Evolutionary conservation across 768 basidiomycete genomes (phyloP).

Genomic region (Auricularia heimuer): DNA sequence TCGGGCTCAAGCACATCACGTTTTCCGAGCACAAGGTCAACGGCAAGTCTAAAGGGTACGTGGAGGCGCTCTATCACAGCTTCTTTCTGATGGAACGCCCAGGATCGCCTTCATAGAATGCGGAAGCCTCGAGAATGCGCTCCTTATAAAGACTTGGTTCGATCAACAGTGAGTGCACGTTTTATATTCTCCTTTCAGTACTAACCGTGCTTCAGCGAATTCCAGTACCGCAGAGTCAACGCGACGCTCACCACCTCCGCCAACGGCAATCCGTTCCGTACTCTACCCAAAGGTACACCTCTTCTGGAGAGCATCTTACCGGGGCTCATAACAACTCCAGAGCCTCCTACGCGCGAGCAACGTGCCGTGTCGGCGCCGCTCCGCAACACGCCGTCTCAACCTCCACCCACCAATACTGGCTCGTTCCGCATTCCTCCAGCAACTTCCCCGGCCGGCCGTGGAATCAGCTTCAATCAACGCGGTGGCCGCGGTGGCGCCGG

Average conservation of each 20-base stretch:
- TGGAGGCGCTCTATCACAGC: not conserved
- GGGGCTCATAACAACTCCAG: too few species aligned
- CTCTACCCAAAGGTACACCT: constrained; percentile 25
- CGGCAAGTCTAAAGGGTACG: constrained; percentile 36
- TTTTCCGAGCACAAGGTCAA: constrained; percentile 41
- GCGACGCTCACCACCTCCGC: constrained; percentile 22
- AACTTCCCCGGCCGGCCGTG: not conserved
- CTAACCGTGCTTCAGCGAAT: constrained; percentile 19
- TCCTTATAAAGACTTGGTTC: constrained; percentile 22
- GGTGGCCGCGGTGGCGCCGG: too few species aligned
- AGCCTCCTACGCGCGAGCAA: too few species aligned
- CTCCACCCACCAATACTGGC: too few species aligned
- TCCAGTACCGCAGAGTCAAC: constrained; percentile 27
- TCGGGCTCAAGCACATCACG: constrained; percentile 25
- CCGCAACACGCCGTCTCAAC: too few species aligned
- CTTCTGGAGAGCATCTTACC: not conserved
- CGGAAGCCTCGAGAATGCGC: constrained; percentile 19
- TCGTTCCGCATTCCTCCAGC: not conserved
- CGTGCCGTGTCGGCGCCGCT: too few species aligned
- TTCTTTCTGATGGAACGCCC: not conserved
- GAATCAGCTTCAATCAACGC: too few species aligned
- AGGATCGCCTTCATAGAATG: constrained; percentile 27
- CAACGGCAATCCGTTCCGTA: constrained; percentile 27
- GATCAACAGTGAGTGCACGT: constrained; percentile 17
- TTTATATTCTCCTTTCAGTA: not conserved